Base-by-base conservation (phyloP, 768 basidiomycete species). In the Tylopilus intermedius region DNA sequence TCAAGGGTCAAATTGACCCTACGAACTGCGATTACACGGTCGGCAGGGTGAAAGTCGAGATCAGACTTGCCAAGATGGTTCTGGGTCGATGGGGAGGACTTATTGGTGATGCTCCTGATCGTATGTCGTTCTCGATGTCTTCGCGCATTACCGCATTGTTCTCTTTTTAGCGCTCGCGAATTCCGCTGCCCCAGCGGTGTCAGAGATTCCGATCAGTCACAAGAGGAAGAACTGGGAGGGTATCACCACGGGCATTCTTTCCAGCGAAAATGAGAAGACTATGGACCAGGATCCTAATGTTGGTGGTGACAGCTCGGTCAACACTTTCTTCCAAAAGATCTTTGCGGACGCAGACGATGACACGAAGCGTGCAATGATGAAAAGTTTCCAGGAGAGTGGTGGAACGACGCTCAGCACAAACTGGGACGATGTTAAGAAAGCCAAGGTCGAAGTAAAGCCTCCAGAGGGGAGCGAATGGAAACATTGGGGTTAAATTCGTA, bases 331-430 rank as follows among this genome's bases (percentile, higher is more conserved):
- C 82, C 88, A 90, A 65, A 88, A 90, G 73, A 82, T 99, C 56
- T 99, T 88, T 63, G 77, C 79, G 6, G 90, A 89, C 67, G 89
- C 94, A 24, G 93, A 96, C 60, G 90, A 93, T 0, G 90, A 99
- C 62, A 91, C 94, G 13, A 83, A 78, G 62, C 80, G 85, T 35
- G 96, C 96, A 3, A 99, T 99, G 94, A 84, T 97, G 84, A 99
- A 99, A 79, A 94, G 91, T 65, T 97, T 90, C 69, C 77, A 79
- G 55, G 95, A 99, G 75, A 92, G 90, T 59, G 93, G 93, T 7
- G 96, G 96, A 8, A 99, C 96, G 8, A 87, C 92, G 0, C 75
- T 99, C 38, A 94, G 90, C 72, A 99, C 95, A 0, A 92, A 96
- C 68, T 99, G 95, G 95, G 83, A 82, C 5, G 90, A 93, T 57